phyloP scores from a whole-genome alignment of 2,329 filamentous ascomycete genomes.

The Biscogniauxia sp. region DNA sequence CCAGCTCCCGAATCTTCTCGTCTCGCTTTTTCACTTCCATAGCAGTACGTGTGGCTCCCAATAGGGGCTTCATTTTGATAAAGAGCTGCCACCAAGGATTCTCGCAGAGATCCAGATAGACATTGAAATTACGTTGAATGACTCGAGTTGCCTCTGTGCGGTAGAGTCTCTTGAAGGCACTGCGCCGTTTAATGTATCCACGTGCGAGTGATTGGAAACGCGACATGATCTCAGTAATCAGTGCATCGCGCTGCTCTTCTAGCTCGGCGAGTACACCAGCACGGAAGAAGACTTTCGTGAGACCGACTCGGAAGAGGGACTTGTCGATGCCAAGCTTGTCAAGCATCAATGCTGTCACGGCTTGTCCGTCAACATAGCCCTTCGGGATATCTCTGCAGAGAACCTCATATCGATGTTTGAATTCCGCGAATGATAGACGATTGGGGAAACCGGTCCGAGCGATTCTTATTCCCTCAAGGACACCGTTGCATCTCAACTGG shows the following conservation, averaged over 20 bases:
- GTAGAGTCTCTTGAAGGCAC: slow-evolving; percentile 90
- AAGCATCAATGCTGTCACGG: slow-evolving; percentile 79
- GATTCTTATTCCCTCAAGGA: slow-evolving; percentile 97
- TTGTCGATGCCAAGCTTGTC: slow-evolving; percentile 84
- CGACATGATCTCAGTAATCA: slow-evolving; percentile 92
- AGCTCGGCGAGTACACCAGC: slow-evolving; percentile 93
- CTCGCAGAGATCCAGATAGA: slow-evolving; percentile 83
- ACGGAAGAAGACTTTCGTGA: slow-evolving; percentile 97
- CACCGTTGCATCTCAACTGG: slow-evolving; percentile 97
- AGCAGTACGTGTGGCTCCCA: slow-evolving; percentile 88
- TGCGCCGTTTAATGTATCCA: slow-evolving; percentile 83
- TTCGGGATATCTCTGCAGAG: slow-evolving; percentile 85
- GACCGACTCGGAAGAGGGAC: slow-evolving; percentile 84
- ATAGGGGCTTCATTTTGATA: slow-evolving; percentile 88
- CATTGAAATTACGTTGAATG: slow-evolving; percentile 89
- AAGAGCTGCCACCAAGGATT: slow-evolving; percentile 98
- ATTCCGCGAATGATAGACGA: slow-evolving; percentile 85
- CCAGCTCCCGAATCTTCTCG: slow-evolving; percentile 85
- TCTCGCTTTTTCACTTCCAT: slow-evolving; percentile 94
- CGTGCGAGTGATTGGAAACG: slow-evolving; percentile 89
- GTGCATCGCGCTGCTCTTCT: slow-evolving; percentile 88
- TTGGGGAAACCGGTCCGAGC: slow-evolving; percentile 97
- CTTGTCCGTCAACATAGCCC: slow-evolving; percentile 87
- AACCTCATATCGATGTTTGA: slow-evolving; percentile 93
- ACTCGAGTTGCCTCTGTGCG: slow-evolving; percentile 92